These are phyloP conservation scores for Lyophyllum atratum DNA, from an alignment of 768 basidiomycete species.

Conservation along the genomic window DNA sequence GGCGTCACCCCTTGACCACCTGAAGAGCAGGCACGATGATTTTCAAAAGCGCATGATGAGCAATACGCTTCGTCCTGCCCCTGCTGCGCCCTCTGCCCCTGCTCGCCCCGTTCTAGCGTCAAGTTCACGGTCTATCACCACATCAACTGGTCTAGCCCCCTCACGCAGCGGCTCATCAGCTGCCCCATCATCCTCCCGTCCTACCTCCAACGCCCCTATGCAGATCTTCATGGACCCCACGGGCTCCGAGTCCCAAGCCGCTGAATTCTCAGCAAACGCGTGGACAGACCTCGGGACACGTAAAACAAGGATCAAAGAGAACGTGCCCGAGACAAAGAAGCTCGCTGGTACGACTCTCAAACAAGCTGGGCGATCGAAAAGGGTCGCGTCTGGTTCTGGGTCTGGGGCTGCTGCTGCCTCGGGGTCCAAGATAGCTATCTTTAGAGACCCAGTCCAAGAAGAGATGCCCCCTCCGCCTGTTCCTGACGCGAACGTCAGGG, in stretches of 20 bases:
- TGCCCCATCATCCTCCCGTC: constrained; percentile 28
- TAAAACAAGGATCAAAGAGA: constrained; percentile 79
- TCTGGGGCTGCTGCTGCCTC: constrained; percentile 13
- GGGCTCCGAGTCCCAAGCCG: constrained; percentile 48
- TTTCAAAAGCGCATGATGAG: constrained; percentile 94
- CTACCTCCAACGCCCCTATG: constrained; percentile 57
- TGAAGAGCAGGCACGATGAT: constrained; percentile 76
- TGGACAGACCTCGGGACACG: constrained; percentile 80
- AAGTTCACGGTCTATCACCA: constrained; percentile 37
- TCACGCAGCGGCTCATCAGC: constrained; percentile 10
- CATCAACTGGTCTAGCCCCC: constrained; percentile 26
- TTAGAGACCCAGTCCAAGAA: constrained; percentile 60
- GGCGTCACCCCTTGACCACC: constrained; percentile 77
- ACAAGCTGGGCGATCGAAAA: constrained; percentile 58
- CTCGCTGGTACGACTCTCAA: constrained; percentile 66
- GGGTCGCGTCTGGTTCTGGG: constrained; percentile 44
- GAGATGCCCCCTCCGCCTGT: constrained; percentile 45
- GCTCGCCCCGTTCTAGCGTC: constrained; percentile 39
- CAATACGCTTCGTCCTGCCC: constrained; percentile 38
- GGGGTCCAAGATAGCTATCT: constrained; percentile 62
- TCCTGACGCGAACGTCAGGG: constrained; percentile 24
- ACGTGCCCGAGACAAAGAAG: constrained; percentile 69
- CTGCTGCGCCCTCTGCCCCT: constrained; percentile 28
- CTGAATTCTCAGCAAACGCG: constrained; percentile 42
- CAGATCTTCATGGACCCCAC: constrained; percentile 76